Conservation (phyloP, 1,284 basidiomycete species). For the Tranzscheliella williamsii region DNA sequence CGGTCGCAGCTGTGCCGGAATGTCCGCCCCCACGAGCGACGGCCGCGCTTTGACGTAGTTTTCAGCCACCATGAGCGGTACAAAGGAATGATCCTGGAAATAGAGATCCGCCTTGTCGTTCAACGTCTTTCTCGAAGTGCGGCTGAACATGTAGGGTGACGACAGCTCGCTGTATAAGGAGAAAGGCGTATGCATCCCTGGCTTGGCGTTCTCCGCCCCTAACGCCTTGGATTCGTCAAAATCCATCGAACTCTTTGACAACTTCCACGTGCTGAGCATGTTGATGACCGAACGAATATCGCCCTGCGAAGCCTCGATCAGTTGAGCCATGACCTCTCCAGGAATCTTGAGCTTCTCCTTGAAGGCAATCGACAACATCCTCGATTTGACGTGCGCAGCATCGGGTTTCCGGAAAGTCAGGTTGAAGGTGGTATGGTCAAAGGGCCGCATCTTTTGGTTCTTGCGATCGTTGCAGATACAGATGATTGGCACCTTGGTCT, state of each 20-base stretch:
- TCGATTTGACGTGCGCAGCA: conserved; percentile 29
- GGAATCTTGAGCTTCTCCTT: conserved; percentile 78
- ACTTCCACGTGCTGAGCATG: conserved; percentile 93
- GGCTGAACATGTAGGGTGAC: conserved; percentile 84
- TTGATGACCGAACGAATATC: conserved; percentile 96
- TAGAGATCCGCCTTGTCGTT: conserved; percentile 93
- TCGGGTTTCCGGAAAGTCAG: conserved; percentile 64
- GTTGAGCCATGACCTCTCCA: conserved; percentile 86
- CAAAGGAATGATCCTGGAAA: conserved; percentile 91
- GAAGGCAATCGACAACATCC: conserved; percentile 77
- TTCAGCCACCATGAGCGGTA: conserved; percentile 83
- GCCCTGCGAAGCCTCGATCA: conserved; percentile 83
- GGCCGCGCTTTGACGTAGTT: conserved; percentile 69
- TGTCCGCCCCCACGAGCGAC: conserved; percentile 62
- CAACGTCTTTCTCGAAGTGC: conserved; percentile 77
- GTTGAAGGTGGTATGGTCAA: conserved; percentile 74
- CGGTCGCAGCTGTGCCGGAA: conserved; percentile 64
- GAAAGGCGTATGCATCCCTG: conserved; percentile 71
- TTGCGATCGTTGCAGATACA: conserved; percentile 92
- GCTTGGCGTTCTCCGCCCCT: conserved; percentile 86
- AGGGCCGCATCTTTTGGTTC: conserved; percentile 86
- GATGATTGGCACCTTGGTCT: conserved; percentile 95
- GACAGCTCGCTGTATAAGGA: conserved; percentile 68
- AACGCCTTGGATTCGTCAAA: conserved; percentile 74
- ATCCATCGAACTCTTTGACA: conserved; percentile 46